Evolutionary conservation across 2,329 filamentous ascomycete genomes (phyloP).

Genomic region (Ophiostoma pallidulum): DNA sequence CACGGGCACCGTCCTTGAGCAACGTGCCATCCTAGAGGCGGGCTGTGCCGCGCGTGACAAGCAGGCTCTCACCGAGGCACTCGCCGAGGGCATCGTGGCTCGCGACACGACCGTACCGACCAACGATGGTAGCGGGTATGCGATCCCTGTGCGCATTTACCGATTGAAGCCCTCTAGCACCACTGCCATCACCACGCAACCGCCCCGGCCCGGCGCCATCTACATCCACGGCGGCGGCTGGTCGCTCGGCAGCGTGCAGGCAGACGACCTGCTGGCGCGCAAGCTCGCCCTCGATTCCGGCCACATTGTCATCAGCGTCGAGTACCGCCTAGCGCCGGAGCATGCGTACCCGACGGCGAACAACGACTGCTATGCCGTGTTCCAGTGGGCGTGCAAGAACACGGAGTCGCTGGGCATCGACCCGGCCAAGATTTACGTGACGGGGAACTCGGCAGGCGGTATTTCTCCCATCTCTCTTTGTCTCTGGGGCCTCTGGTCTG

Average conservation of each 20-base stretch:
- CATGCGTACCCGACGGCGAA: slow-evolving; percentile 4
- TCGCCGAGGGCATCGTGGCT: neutral
- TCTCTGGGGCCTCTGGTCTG: neutral
- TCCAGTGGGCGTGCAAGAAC: neutral
- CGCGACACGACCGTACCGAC: neutral
- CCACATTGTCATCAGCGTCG: slow-evolving; percentile 20
- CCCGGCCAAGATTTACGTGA: neutral
- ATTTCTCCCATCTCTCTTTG: neutral
- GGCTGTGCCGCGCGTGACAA: neutral
- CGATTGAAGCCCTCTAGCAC: no score
- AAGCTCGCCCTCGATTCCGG: neutral
- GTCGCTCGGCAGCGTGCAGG: slow-evolving; percentile 47
- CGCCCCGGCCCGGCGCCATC: slow-evolving; percentile 20
- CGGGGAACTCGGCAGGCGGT: neutral
- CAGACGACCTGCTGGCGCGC: slow-evolving; percentile 17
- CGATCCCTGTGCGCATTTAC: neutral
- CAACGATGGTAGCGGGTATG: neutral
- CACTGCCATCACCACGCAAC: no score
- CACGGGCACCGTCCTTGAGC: neutral
- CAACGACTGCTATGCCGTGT: neutral
- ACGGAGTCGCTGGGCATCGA: neutral
- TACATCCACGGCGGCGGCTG: slow-evolving; percentile 51
- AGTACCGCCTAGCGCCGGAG: slow-evolving; percentile 22
- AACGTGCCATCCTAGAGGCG: neutral
- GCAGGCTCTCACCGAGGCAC: neutral